Base-by-base conservation (phyloP, 1,139 yeast genomes). In the Trichomonascaceae sp. region DNA sequence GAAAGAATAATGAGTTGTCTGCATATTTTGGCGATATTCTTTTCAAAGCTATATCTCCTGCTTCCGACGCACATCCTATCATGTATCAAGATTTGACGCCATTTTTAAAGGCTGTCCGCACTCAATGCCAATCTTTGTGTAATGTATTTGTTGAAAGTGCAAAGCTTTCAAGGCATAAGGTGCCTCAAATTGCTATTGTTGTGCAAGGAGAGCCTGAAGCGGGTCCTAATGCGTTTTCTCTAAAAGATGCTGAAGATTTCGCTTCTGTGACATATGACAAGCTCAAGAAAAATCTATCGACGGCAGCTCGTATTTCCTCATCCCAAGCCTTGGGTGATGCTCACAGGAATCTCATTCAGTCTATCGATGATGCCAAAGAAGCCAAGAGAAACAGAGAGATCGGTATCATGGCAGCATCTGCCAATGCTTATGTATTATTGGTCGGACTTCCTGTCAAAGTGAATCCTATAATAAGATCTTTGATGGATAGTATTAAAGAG, bases 151-250 rank as follows among this genome's bases (percentile, higher is more conserved):
- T 84, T 38, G 90, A 85, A 50, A 79, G 78, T 32, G 96, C 95
- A 6, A 85, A 85, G 68, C 70, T 90, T 17, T 76, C 95, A 1
- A 81, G 84, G n/a, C 77, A 81, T 44, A 88, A 87, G 67, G 71
- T 90, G 13, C 97, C 97, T 0, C 87, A 83, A 56, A 70, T 95
- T 38, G 95, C 99, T 0, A 84, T 89, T 5, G 84, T 91, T 17
- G 96, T 91, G 3, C 95, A 89, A 68, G 99, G 99, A 39, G 99
- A 93, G 66, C 77, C 84, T 1, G 96, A 88, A 59, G 96, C 98
- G 3, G 98, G 97, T 0, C 91, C 96, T 0, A 91, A 85, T 61
- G 98, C 98, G 0, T 95, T 95, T 70, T 81, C 89, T 10, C 69
- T 93, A 49, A 86, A 80, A 45, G 81, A 82, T 61, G 98, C 97